A percentile compares a stretch with the other conserved stretches of the same genome.
Evolutionary conservation across 1,284 basidiomycete genomes (phyloP).

Genomic region (Malassezia obtusa): DNA sequence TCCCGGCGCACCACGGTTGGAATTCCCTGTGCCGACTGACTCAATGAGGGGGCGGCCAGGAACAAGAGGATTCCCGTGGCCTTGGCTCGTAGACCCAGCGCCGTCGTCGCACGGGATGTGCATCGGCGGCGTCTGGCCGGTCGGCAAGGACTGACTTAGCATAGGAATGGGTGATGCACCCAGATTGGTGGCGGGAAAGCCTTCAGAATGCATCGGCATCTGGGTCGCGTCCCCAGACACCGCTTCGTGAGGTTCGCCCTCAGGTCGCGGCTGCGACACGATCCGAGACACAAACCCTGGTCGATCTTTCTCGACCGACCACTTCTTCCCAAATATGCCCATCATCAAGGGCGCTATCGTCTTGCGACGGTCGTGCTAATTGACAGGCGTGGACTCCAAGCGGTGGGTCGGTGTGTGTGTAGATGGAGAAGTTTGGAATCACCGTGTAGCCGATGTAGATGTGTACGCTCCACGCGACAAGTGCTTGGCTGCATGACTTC

Average conservation of each 20-base stretch:
- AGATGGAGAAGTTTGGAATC: background rate
- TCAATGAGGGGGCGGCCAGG: too few species aligned
- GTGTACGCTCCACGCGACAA: background rate
- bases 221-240: background rate
- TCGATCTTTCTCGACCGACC: conserved; percentile 10
- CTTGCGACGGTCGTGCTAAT: background rate
- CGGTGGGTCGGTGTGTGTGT: background rate
- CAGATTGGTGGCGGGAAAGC: background rate
- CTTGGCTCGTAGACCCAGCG: too few species aligned
- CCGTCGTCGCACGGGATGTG: conserved; percentile 4
- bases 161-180: background rate
- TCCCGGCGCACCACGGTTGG: too few species aligned
- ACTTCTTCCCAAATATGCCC: conserved; percentile 20
- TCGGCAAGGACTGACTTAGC: conserved; percentile 3
- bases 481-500: background rate
- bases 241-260: conserved; percentile 2
- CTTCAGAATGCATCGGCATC: background rate
- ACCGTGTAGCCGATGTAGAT: background rate
- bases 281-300: conserved; percentile 15
- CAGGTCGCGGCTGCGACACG: conserved; percentile 8
- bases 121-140: background rate
- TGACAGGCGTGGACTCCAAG: background rate
- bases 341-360: background rate
- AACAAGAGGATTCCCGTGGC: too few species aligned
- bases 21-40: too few species aligned